Percentiles rank a stretch among this genome's conserved stretches.
phyloP scores from a whole-genome alignment of 768 basidiomycete species.

The Phanerodontia chrysosporium region DNA sequence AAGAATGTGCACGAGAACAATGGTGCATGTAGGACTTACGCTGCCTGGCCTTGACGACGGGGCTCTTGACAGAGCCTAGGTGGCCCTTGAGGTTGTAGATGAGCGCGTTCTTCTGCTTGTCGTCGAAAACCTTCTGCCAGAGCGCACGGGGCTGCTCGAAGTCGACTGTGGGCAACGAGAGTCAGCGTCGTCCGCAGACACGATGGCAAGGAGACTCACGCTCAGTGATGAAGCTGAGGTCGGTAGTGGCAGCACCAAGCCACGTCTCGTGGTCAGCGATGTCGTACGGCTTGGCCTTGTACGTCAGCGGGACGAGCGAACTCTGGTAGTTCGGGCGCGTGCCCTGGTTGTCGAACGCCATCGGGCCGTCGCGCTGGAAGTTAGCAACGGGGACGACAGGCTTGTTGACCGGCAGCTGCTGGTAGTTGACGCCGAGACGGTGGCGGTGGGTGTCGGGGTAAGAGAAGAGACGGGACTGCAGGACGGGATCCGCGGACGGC shows the following conservation, averaged over 20 bases:
- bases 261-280: slow-evolving; percentile 66
- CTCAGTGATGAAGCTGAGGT: slow-evolving; percentile 74
- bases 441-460: slow-evolving; percentile 89
- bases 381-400: slow-evolving; percentile 72
- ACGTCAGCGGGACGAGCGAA: slow-evolving; percentile 62
- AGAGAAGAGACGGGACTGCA: slow-evolving; percentile 92
- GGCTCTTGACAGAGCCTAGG: slow-evolving; percentile 56
- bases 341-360: slow-evolving; percentile 74
- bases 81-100: slow-evolving; percentile 66
- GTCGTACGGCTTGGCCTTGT: slow-evolving; percentile 41
- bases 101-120: slow-evolving; percentile 54
- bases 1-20: not conserved
- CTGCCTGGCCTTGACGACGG: slow-evolving; percentile 57
- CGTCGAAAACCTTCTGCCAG: slow-evolving; percentile 64
- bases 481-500: slow-evolving; percentile 85
- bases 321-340: slow-evolving; percentile 85
- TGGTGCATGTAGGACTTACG: slow-evolving; percentile 40
- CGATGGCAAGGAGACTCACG: too few relatives aligned
- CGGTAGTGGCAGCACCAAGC: slow-evolving; percentile 61
- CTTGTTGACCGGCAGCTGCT: slow-evolving; percentile 85
- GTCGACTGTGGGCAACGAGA: slow-evolving; percentile 47
- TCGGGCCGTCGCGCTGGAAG: slow-evolving; percentile 87
- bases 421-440: slow-evolving; percentile 77
- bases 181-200: too few relatives aligned
- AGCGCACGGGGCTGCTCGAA: slow-evolving; percentile 80